Evolutionary conservation across 768 basidiomycete genomes (phyloP).

Genomic region (Grammothele lineata): DNA sequence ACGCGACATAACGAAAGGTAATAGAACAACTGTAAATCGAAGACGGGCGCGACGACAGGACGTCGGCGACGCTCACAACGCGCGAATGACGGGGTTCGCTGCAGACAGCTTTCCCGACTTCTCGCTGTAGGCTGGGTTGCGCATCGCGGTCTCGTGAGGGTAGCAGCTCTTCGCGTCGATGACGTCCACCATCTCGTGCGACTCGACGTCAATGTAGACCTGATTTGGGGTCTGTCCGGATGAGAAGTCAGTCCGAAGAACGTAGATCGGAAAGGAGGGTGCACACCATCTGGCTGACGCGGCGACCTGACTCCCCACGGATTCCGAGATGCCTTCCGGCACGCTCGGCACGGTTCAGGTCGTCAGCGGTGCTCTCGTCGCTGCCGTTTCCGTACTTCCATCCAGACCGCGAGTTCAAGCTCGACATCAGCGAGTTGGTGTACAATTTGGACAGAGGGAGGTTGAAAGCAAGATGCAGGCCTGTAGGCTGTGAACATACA

Average conservation of each 20-base stretch:
- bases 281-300: not conserved
- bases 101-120: constrained; percentile 9
- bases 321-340: not conserved
- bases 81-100: not conserved
- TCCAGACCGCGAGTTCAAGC: constrained; percentile 32
- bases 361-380: not conserved
- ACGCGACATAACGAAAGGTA: too few relatives aligned
- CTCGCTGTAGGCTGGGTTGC: constrained; percentile 7
- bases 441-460: constrained; percentile 35
- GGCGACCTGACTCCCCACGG: not conserved
- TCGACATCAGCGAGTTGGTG: constrained; percentile 38
- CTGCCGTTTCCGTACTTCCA: constrained; percentile 22
- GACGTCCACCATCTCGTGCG: constrained; percentile 29
- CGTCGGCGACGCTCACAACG: too few relatives aligned
- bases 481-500: constrained; percentile 11
- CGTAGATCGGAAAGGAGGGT: not conserved
- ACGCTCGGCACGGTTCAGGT: not conserved
- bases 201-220: constrained; percentile 29
- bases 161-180: constrained; percentile 4
- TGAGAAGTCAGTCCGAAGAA: too few relatives aligned
- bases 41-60: too few relatives aligned
- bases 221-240: constrained; percentile 9
- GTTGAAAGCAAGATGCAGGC: constrained; percentile 31
- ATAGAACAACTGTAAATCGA: too few relatives aligned
- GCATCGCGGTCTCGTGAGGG: constrained; percentile 1